Conservation (phyloP, 495 filamentous ascomycete species). For the Daldinia vernicosa region DNA sequence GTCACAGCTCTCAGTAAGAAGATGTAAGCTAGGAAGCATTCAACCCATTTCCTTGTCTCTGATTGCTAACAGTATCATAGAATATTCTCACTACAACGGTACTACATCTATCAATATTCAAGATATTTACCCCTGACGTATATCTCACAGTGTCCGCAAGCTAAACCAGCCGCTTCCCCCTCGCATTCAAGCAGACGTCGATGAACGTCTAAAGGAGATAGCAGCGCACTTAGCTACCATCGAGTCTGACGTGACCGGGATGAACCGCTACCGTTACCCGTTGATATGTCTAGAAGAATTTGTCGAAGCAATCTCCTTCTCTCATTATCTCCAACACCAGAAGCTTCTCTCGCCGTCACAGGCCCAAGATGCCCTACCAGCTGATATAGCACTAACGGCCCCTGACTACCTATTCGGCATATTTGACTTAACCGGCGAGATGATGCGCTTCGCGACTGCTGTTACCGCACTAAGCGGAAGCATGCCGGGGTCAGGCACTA, state of each 20-base stretch:
- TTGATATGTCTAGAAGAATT: conserved; percentile 90
- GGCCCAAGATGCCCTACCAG: conserved; percentile 61
- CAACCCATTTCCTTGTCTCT: not conserved
- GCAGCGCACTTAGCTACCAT: conserved; percentile 70
- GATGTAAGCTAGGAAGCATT: conserved; percentile 67
- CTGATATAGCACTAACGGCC: conserved; percentile 68
- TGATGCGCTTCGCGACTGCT: conserved; percentile 95
- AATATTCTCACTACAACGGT: conserved; percentile 94
- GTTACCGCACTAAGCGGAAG: conserved; percentile 71
- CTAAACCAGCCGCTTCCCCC: conserved; percentile 70
- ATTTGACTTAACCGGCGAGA: conserved; percentile 90
- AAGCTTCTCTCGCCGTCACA: conserved; percentile 72
- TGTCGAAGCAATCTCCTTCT: conserved; percentile 85
- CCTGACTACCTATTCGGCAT: conserved; percentile 92
- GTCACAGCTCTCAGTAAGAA: conserved; percentile 96
- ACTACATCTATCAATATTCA: conserved; percentile 31
- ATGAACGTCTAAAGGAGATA: conserved; percentile 72
- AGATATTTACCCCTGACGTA: conserved; percentile 17
- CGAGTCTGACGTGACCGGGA: conserved; percentile 73
- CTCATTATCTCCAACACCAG: conserved; percentile 84
- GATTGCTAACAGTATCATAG: conserved; percentile 54
- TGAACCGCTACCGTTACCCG: conserved; percentile 88
- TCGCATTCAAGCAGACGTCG: conserved; percentile 70
- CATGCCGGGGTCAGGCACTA: conserved; percentile 34
- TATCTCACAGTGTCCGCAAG: conserved; percentile 65